Conservation (phyloP, 2,329 filamentous ascomycete species). For the Huntiella bhutanensis region DNA sequence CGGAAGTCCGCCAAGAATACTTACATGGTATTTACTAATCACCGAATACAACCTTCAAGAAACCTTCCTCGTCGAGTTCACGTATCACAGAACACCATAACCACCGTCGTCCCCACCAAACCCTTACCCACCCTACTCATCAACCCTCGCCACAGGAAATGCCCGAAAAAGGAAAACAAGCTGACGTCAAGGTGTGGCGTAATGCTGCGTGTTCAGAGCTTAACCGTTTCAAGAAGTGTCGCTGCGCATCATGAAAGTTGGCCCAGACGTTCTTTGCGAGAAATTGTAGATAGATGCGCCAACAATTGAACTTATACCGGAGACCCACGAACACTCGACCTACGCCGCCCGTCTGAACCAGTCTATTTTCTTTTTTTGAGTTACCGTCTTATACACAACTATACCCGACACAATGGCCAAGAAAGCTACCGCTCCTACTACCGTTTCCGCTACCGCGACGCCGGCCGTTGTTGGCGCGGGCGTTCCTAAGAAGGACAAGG, state of each 20-base stretch:
- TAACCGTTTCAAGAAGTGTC: conserved; percentile 1
- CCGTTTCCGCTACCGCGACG: conserved; percentile 12
- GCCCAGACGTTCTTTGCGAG: no score
- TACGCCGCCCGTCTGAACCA: not conserved
- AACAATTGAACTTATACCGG: not conserved
- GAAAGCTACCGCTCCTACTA: conserved; percentile 13
- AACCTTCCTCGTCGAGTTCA: no score
- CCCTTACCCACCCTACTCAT: not conserved
- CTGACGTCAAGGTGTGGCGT: conserved; percentile 11
- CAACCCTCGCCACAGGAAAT: not conserved
- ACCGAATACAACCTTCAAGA: no score
- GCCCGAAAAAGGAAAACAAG: not conserved
- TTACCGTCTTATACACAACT: conserved; percentile 12
- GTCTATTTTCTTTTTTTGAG: conserved; percentile 5
- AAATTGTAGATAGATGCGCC: not conserved
- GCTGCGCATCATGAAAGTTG: no score
- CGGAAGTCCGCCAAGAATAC: no score
- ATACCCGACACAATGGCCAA: conserved; percentile 11
- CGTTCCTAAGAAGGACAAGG: conserved; percentile 13
- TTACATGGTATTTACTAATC: no score
- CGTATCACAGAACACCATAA: no score
- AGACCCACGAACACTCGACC: no score
- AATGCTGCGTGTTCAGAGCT: conserved; percentile 12
- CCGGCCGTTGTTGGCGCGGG: conserved; percentile 11
- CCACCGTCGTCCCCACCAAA: no score